These are phyloP conservation scores for Samsoniella hepiali DNA, from an alignment of 2,329 filamentous ascomycete genomes.

Conservation along the genomic window DNA sequence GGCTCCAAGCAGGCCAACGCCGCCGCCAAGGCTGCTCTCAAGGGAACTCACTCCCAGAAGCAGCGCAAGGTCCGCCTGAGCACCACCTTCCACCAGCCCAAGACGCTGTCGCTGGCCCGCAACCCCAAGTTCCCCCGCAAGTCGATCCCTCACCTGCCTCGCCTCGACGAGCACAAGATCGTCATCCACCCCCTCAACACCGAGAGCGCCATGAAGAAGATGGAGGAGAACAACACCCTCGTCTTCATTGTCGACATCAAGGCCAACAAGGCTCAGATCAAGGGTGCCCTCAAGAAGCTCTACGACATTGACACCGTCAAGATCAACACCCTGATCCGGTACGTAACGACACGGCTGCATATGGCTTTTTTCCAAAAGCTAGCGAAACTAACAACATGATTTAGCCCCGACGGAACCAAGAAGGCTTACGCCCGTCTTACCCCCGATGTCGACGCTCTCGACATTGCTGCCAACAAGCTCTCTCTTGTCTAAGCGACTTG, in stretches of 20 bases:
- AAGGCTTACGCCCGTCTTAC: conserved; percentile 98
- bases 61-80: conserved; percentile 86
- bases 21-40: conserved; percentile 93
- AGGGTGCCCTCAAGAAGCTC: conserved; percentile 95
- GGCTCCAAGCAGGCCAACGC: conserved; percentile 82
- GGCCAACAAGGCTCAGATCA: conserved; percentile 99
- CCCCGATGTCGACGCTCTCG: conserved; percentile 93
- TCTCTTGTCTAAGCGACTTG: conserved; percentile 75
- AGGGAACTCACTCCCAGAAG: conserved; percentile 75
- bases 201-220: conserved; percentile 99
- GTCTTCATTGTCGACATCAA: conserved; percentile 96
- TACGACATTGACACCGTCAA: conserved; percentile 98
- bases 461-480: conserved; percentile 99
- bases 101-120: conserved; percentile 90
- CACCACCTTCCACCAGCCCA: conserved; percentile 96
- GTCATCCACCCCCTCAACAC: conserved; percentile 99
- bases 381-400: conserved; percentile 21
- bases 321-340: conserved; percentile 99
- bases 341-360: conserved; percentile 34
- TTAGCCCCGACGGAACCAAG: conserved; percentile 91
- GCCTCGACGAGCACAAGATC: conserved; percentile 96
- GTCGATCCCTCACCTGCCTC: conserved; percentile 82
- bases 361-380: background rate
- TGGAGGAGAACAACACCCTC: conserved; percentile 99
- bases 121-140: conserved; percentile 95